phyloP scores from a whole-genome alignment of 805 yeast genomes.

The Hanseniaspora occidentalis region DNA sequence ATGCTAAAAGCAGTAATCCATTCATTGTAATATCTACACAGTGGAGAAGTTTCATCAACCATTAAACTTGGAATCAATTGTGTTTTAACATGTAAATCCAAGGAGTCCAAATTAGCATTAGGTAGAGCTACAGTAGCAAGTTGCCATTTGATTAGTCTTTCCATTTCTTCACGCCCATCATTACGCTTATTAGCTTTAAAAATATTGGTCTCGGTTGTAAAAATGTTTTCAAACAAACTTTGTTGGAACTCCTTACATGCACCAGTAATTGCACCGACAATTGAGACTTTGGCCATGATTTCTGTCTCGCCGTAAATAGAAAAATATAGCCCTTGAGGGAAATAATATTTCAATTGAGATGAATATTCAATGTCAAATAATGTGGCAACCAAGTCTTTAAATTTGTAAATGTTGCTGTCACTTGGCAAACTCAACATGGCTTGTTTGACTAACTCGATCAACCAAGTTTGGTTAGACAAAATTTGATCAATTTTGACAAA shows the following conservation, averaged over 20 bases:
- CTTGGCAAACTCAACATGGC: slow-evolving; percentile 34
- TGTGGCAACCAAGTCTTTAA: slow-evolving; percentile 45
- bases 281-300: slow-evolving; percentile 35
- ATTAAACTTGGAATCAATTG: slow-evolving; percentile 4
- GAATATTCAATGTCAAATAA: slow-evolving; percentile 32
- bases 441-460: slow-evolving; percentile 27
- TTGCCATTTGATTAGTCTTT: slow-evolving; percentile 44
- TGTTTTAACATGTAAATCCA: slow-evolving; percentile 17
- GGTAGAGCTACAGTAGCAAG: slow-evolving; percentile 36
- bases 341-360: slow-evolving; percentile 22
- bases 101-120: slow-evolving; percentile 15
- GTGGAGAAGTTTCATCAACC: slow-evolving; percentile 59
- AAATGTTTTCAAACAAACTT: slow-evolving; percentile 13
- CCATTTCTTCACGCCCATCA: slow-evolving; percentile 61
- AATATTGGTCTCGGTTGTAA: slow-evolving; percentile 29
- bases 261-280: slow-evolving; percentile 35
- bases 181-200: slow-evolving; percentile 39
- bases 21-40: slow-evolving; percentile 62
- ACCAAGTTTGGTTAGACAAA: slow-evolving; percentile 27
- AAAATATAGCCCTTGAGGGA: slow-evolving; percentile 29
- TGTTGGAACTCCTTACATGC: slow-evolving; percentile 14
- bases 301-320: slow-evolving; percentile 48
- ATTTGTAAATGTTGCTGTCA: slow-evolving; percentile 45
- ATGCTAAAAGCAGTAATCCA: slow-evolving; percentile 53
- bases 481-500: background rate